Conservation (phyloP, 352 stramenopile genomes). For the Peronospora belbahrii region DNA sequence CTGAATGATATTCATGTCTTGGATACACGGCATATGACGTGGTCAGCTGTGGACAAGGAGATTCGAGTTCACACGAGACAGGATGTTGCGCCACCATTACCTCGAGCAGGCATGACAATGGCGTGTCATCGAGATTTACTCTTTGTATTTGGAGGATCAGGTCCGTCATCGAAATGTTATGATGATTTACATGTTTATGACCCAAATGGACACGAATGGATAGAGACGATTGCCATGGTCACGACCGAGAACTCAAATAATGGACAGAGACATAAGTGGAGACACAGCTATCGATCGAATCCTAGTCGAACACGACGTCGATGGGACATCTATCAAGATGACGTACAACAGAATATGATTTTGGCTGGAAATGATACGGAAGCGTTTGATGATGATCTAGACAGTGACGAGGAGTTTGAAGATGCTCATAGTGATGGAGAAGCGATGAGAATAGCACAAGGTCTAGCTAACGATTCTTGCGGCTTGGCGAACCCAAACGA, state of each 20-base stretch:
- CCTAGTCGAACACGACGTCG: slow-evolving; percentile 10
- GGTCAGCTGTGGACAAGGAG: slow-evolving; percentile 59
- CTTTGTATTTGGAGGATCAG: slow-evolving; percentile 93
- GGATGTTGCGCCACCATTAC: slow-evolving; percentile 72
- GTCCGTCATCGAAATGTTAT: slow-evolving; percentile 91
- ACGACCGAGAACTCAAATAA: slow-evolving; percentile 9
- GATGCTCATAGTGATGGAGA: slow-evolving; percentile 36
- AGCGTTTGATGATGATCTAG: slow-evolving; percentile 19
- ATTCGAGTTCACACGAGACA: slow-evolving; percentile 17
- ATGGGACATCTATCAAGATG: slow-evolving; percentile 40
- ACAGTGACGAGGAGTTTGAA: slow-evolving; percentile 24
- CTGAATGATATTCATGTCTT: slow-evolving; percentile 95
- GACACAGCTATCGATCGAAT: slow-evolving; percentile 11
- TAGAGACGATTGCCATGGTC: slow-evolving; percentile 43
- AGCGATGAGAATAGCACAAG: slow-evolving; percentile 23
- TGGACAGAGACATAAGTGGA: slow-evolving; percentile 18
- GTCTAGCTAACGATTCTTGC: slow-evolving; percentile 18
- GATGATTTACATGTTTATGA: slow-evolving; percentile 94
- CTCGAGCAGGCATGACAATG: slow-evolving; percentile 93
- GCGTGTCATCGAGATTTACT: slow-evolving; percentile 85
- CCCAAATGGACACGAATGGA: slow-evolving; percentile 32
- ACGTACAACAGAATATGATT: slow-evolving; percentile 29
- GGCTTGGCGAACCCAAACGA: slow-evolving; percentile 61
- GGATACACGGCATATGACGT: slow-evolving; percentile 86
- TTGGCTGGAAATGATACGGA: slow-evolving; percentile 17